These are phyloP conservation scores for Elongisporangium prolatum DNA, from an alignment of 352 stramenopile genomes.

Conservation along the genomic window DNA sequence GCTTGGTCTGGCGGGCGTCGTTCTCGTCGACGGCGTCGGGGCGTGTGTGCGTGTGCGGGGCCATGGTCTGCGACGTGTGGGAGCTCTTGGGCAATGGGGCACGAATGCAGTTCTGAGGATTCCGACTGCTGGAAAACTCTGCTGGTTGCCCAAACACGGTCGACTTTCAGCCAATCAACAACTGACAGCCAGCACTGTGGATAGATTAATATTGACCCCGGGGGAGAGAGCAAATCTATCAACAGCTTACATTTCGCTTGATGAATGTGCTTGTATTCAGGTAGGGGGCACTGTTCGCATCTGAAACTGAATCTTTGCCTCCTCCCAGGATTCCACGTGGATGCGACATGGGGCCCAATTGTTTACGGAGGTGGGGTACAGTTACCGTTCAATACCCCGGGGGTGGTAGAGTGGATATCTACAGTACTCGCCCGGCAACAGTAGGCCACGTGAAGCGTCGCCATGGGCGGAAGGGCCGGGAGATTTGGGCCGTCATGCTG, in stretches of 20 bases:
- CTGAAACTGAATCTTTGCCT: neutral
- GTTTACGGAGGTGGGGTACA: neutral
- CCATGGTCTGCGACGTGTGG: neutral
- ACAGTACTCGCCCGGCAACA: neutral
- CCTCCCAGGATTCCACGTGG: neutral
- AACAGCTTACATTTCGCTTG: neutral
- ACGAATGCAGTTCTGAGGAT: neutral
- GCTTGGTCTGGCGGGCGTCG: conserved; percentile 39
- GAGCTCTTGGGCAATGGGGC: too few species aligned
- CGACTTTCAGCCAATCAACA: neutral
- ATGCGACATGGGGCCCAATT: neutral
- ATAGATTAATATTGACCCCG: neutral
- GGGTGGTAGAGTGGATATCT: neutral
- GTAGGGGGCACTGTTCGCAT: neutral
- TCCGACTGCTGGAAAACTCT: neutral
- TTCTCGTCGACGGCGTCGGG: conserved; percentile 19
- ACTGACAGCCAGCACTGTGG: neutral
- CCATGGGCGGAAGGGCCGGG: neutral
- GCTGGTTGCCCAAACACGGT: neutral
- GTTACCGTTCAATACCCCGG: neutral
- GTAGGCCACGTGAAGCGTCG: neutral
- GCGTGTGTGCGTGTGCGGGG: neutral
- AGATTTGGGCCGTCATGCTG: neutral
- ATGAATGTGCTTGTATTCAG: neutral
- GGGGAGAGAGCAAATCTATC: neutral